Base-by-base conservation (phyloP, 129 eudicot species). In the Flaveria linearis region DNA sequence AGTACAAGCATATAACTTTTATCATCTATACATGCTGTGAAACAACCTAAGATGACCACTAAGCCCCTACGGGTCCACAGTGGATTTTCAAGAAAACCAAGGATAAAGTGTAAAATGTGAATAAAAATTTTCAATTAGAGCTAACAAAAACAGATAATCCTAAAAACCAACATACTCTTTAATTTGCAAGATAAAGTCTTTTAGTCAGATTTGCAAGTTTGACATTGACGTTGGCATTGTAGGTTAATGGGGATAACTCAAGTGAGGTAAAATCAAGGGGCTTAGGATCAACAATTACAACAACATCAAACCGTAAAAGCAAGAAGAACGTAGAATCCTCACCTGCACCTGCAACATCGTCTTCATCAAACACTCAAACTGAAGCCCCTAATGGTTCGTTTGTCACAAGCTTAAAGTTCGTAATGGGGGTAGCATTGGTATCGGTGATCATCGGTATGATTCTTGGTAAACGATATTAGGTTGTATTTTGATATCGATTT, bases 391-490 rank as follows among this genome's bases (percentile, higher is more conserved):
- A 86, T 77, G 78, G 53, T 50, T 82, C 97, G 81, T 73, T 86
- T 65, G 81, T 74, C 20, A 72, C 82, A 85, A 82, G 79, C 72
- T 15, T 82, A 25, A 91, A 91, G 83, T 65, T 88, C 82, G 72
- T 93, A 30, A 1, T 90, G 60, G 97, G 96, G n/a, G 92, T 93
- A 57, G 97, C 98, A 41, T 81, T 93, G 64, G 86, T 91, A 16
- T 93, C 98, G 2, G 67, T 89, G 41, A 79, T 93, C 57, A 20
- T 89, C 8, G 98, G 98, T 62, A 63, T 93, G 26, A 81, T 93
- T 84, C 87, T 93, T 26, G 98, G 98, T 8, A 93, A 90, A 86
- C 84, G 87, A 75, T 93, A 93, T 67, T 93, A 85, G 76, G 13
- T 68, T 39, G 22, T 57, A 53, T 39, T 7, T 76, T 84, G 65